These are phyloP conservation scores for Cyberlindnera euphorbiiphila DNA, from an alignment of 805 yeast species.

Conservation along the genomic window DNA sequence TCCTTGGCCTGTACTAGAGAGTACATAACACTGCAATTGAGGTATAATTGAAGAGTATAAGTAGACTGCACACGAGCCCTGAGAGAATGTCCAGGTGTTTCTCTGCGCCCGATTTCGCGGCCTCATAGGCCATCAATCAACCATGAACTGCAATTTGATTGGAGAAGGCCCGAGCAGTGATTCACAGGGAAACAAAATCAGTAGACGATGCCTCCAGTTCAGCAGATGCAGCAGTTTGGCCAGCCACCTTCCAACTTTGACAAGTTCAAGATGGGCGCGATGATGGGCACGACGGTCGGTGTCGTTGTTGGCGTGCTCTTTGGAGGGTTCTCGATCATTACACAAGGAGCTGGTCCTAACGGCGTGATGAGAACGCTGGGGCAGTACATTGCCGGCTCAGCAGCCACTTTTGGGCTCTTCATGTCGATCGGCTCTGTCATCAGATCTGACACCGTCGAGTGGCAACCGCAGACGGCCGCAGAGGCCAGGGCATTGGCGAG, in stretches of 20 bases:
- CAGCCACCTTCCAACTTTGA: conserved; percentile 86
- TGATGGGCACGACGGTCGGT: conserved; percentile 87
- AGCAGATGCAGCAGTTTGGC: conserved; percentile 48
- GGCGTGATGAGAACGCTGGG: conserved; percentile 97
- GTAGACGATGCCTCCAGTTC: conserved; percentile 61
- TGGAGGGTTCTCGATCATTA: conserved; percentile 88
- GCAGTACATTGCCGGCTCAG: conserved; percentile 93
- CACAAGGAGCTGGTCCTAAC: conserved; percentile 96
- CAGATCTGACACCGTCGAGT: conserved; percentile 55
- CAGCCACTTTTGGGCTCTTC: conserved; percentile 93
- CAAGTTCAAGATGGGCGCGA: conserved; percentile 96
- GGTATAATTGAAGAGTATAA: no score
- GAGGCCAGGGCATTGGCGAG: conserved; percentile 40
- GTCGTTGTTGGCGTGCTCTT: conserved; percentile 92
- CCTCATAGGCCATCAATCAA: no score
- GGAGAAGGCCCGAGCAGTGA: no score
- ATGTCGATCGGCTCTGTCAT: conserved; percentile 95
- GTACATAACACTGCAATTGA: no score
- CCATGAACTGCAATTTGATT: no score
- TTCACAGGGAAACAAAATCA: no score
- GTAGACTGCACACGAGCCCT: no score
- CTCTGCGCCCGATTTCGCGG: no score
- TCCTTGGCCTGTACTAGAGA: conserved; percentile 30
- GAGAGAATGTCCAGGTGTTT: neutral
- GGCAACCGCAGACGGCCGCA: conserved; percentile 30